phyloP scores from a whole-genome alignment of 179 eudicot genomes.

The Gypsophila paniculata region DNA sequence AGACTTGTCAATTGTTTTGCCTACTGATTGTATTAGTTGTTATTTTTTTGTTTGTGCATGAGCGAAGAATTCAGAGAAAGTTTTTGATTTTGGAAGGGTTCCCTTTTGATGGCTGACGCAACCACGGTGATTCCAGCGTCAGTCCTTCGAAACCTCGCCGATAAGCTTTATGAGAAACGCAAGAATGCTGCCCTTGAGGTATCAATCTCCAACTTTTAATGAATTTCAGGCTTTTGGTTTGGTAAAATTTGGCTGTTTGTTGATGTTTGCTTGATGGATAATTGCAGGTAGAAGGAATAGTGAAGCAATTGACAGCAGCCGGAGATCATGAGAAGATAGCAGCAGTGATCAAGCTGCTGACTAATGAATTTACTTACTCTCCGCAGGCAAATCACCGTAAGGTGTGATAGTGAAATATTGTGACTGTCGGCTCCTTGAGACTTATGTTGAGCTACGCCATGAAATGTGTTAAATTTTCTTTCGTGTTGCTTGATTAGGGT shows the following conservation, averaged over 20 bases:
- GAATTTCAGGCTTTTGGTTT: background rate
- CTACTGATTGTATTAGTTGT: background rate
- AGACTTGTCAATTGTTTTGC: background rate
- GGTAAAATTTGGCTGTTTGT: background rate
- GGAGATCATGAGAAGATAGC: constrained; percentile 85
- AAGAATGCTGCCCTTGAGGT: constrained; percentile 98
- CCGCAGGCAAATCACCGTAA: constrained; percentile 91
- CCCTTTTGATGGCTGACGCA: constrained; percentile 61
- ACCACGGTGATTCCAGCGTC: constrained; percentile 58
- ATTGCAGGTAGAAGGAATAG: constrained; percentile 85
- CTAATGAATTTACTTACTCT: constrained; percentile 69
- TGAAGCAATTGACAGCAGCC: constrained; percentile 57
- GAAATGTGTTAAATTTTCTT: constrained; percentile 13
- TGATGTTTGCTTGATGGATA: constrained; percentile 11
- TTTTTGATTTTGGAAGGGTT: background rate
- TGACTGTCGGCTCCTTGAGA: background rate
- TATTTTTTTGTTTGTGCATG: background rate
- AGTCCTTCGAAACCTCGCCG: constrained; percentile 80
- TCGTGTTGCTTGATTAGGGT: constrained; percentile 50
- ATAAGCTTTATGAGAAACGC: constrained; percentile 92
- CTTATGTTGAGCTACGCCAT: background rate
- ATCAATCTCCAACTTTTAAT: background rate
- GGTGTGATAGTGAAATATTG: constrained; percentile 30
- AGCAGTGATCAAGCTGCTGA: constrained; percentile 74
- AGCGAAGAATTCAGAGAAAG: background rate